These are phyloP conservation scores for Luvunga scandens DNA, from an alignment of 345 rosid species.

Conservation along the genomic window DNA sequence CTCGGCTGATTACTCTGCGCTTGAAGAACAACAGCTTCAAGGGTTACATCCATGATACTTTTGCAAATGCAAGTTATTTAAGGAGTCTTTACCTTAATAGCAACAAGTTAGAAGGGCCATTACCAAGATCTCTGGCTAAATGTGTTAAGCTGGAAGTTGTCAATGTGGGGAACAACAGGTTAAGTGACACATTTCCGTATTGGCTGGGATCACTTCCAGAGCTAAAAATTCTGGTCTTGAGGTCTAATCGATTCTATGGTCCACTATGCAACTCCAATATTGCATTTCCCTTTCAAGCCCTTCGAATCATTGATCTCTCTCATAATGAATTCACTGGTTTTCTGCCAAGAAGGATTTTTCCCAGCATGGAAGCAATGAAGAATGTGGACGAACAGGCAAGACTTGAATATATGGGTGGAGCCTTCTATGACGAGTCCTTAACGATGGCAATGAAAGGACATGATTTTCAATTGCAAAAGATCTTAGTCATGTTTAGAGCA, in stretches of 20 bases:
- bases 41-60: background rate
- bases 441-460: background rate
- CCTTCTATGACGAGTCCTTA: background rate
- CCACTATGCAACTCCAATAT: background rate
- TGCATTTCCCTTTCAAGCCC: background rate
- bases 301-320: background rate
- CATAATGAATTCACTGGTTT: background rate
- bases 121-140: conserved; percentile 10
- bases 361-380: background rate
- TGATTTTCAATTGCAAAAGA: background rate
- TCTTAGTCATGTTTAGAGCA: background rate
- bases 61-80: background rate
- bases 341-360: background rate
- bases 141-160: conserved; percentile 7
- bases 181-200: conserved; percentile 16
- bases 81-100: background rate
- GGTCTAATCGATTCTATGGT: conserved; percentile 10
- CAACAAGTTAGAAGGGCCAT: background rate
- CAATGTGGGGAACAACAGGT: conserved; percentile 14
- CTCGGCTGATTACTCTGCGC: background rate
- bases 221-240: background rate
- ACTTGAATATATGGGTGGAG: background rate
- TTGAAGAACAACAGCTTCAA: background rate
- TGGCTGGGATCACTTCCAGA: conserved; percentile 15
- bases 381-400: background rate